Evolutionary conservation across 2,329 filamentous ascomycete genomes (phyloP), one percentile per base, ranked within the genome.

Genomic region (Ascosphaera acerosa): DNA sequence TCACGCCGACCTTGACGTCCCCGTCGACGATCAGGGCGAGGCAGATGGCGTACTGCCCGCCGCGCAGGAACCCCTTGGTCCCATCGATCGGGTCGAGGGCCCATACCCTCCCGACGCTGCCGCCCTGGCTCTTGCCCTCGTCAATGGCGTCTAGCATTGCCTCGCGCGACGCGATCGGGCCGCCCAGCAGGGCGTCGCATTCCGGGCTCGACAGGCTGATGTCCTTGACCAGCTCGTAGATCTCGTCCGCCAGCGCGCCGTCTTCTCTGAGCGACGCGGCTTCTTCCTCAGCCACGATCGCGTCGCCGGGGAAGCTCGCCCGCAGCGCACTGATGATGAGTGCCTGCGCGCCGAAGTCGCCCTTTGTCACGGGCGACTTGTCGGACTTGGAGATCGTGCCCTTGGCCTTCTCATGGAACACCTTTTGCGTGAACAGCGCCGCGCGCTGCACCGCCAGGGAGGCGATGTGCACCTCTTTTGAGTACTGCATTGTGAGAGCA

Each of bases 21-120:
- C 84, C 87, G 45, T 94, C 81, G 17, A 90, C 76, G 57, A 97
- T 74, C 43, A 97, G 61, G 20, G 68, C 87, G 4, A 97, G 65
- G 49, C 84, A 92, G 33, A 97, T 81, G 33, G 87, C 89, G 49
- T 97, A 97, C 58, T 97, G 87, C 23, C 82, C 89, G 32, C 87
- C 87, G 38, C 89, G 69, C 36, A 97, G 61, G 58, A 97, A 97
- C 18, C 87, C 89, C 58, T 92, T 91, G 33, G 87, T 97, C 40
- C 87, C 87, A 52, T 97, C 87, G 38, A 97, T 92, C 36, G 87
- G 87, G 53, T 97, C 87, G 34, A 97, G 70, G 25, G 84, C 77
- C 87, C 87, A 97, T 51, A 94, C 78, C 41, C 87, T 51, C 14
- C 52, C 52, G 37, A 47, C 48, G 30, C 46, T 35, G 23, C 52